These are phyloP conservation scores for Hanseniaspora pseudoguilliermondii DNA, from an alignment of 805 yeast genomes.

Conservation along the genomic window DNA sequence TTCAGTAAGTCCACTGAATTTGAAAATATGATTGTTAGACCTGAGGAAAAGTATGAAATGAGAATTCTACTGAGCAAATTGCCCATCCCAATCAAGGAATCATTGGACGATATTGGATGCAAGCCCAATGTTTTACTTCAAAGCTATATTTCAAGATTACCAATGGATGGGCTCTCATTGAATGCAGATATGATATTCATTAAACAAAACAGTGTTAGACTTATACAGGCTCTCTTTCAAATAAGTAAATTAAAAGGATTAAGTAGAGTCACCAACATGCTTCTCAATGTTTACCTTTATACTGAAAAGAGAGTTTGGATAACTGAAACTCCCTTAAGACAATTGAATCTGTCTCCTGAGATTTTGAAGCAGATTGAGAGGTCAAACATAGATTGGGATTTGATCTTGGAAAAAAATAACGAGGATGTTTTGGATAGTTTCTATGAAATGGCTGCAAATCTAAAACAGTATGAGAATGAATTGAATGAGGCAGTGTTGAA, in stretches of 20 bases:
- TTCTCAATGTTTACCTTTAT: slow-evolving; percentile 62
- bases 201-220: slow-evolving; percentile 84
- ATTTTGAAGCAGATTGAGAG: slow-evolving; percentile 64
- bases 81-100: slow-evolving; percentile 78
- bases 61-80: slow-evolving; percentile 53
- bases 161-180: slow-evolving; percentile 77
- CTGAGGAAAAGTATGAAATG: slow-evolving; percentile 71
- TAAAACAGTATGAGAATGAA: neutral
- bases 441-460: neutral
- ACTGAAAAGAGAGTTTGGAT: slow-evolving; percentile 76
- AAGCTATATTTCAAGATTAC: slow-evolving; percentile 66
- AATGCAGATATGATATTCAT: slow-evolving; percentile 88
- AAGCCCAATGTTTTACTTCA: slow-evolving; percentile 74
- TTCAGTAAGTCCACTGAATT: slow-evolving; percentile 81
- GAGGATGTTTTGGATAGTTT: neutral
- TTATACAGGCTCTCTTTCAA: slow-evolving; percentile 75
- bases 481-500: slow-evolving; percentile 49
- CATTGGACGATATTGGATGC: slow-evolving; percentile 54
- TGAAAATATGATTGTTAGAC: slow-evolving; percentile 67
- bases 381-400: slow-evolving; percentile 65
- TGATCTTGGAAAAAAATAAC: slow-evolving; percentile 16
- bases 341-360: slow-evolving; percentile 65
- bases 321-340: slow-evolving; percentile 74
- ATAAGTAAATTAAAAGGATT: slow-evolving; percentile 58
- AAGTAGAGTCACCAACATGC: slow-evolving; percentile 46